phyloP scores from a whole-genome alignment of 139 green algal species.

The Chlamydomonas urium region DNA sequence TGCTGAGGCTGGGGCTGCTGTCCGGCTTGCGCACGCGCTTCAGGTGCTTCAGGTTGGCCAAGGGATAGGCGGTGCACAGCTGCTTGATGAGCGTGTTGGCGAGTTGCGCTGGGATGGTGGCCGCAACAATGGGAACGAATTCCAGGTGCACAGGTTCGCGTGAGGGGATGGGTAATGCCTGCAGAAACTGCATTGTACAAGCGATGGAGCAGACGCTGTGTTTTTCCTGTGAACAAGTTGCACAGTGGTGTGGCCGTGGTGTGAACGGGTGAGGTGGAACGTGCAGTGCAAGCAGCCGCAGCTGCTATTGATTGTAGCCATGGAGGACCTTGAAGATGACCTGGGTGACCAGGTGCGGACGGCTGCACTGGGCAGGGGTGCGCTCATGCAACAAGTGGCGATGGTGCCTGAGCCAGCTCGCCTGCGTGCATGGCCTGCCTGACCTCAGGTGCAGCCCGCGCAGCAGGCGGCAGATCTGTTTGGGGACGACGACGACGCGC shows the following conservation, averaged over 20 bases:
- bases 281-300: no score
- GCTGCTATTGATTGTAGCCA: conserved; percentile 3
- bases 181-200: not conserved
- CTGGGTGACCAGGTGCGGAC: conserved; percentile 3
- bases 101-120: conserved; percentile 22
- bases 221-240: no score
- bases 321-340: conserved; percentile 15
- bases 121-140: conserved; percentile 20
- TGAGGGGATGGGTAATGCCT: not conserved
- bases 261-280: no score
- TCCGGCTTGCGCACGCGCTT: conserved; percentile 55
- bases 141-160: conserved; percentile 15
- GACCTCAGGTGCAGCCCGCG: no score
- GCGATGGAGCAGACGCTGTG: no score
- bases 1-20: not conserved
- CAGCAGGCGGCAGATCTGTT: conserved; percentile 8
- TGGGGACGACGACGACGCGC: conserved; percentile 16
- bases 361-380: not conserved
- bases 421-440: not conserved
- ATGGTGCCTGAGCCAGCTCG: not conserved
- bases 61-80: conserved; percentile 23
- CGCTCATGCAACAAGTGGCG: not conserved
- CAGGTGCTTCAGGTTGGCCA: conserved; percentile 50
- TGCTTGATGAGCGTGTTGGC: conserved; percentile 37
- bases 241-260: no score